phyloP scores from a whole-genome alignment of 345 rosid genomes.

The Viola odorata region DNA sequence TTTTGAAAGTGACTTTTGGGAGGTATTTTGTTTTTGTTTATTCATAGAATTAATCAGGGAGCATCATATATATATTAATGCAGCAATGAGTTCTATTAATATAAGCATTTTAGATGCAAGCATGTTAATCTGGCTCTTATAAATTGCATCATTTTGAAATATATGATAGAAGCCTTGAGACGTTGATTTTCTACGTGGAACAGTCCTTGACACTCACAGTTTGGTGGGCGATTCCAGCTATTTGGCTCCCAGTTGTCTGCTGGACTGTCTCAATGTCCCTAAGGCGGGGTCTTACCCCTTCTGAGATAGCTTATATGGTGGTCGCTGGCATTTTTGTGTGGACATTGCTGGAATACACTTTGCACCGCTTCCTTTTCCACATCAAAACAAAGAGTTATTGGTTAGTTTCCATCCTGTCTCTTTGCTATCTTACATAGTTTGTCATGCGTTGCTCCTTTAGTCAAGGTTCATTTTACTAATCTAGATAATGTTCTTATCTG shows the following conservation, averaged over 20 bases:
- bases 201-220: slow-evolving; percentile 88
- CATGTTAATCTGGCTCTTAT: neutral
- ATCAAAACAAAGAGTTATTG: slow-evolving; percentile 78
- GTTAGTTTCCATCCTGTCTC: slow-evolving; percentile 36
- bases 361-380: slow-evolving; percentile 98
- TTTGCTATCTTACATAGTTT: slow-evolving; percentile 2
- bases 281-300: slow-evolving; percentile 53
- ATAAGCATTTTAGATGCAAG: neutral
- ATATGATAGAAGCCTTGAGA: slow-evolving; percentile 6
- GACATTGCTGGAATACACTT: slow-evolving; percentile 81
- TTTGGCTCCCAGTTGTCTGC: slow-evolving; percentile 87
- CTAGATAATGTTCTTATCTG: neutral
- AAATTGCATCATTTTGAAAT: neutral
- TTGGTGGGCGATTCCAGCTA: slow-evolving; percentile 93
- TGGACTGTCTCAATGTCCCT: slow-evolving; percentile 54
- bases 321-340: slow-evolving; percentile 62
- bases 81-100: too few species aligned
- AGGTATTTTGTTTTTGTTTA: slow-evolving; percentile 41
- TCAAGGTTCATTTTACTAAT: neutral
- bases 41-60: neutral
- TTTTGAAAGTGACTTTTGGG: slow-evolving; percentile 80
- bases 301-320: slow-evolving; percentile 50
- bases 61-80: neutral
- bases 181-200: slow-evolving; percentile 4
- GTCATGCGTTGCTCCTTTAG: too few species aligned